These are phyloP conservation scores for Dunaliella primolecta DNA, from an alignment of 139 green algal species.

Conservation along the genomic window DNA sequence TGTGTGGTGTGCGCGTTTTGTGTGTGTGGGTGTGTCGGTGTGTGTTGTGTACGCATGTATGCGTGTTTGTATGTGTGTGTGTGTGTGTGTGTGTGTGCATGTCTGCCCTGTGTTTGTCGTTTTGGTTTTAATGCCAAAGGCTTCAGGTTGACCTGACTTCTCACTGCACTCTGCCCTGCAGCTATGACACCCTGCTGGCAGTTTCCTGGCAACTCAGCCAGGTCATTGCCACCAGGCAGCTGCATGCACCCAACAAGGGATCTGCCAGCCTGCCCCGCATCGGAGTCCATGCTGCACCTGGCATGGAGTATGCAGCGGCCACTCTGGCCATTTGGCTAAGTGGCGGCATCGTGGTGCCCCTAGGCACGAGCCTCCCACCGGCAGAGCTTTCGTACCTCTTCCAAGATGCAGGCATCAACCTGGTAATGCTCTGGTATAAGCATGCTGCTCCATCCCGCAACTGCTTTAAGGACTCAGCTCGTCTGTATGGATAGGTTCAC, in stretches of 20 bases:
- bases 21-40: background rate
- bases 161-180: background rate
- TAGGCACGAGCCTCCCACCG: slow-evolving; percentile 75
- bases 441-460: background rate
- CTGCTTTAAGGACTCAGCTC: background rate
- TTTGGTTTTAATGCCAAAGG: background rate
- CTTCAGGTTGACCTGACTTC: background rate
- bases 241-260: background rate
- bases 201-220: slow-evolving; percentile 2
- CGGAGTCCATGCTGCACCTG: slow-evolving; percentile 48
- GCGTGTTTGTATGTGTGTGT: background rate
- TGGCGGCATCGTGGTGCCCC: slow-evolving; percentile 75
- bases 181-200: slow-evolving; percentile 24
- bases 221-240: background rate
- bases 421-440: slow-evolving; percentile 19
- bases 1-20: background rate
- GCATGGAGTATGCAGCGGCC: slow-evolving; percentile 67
- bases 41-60: background rate
- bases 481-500: background rate
- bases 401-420: slow-evolving; percentile 58
- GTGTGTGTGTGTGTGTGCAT: background rate
- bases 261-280: slow-evolving; percentile 26
- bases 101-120: background rate
- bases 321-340: slow-evolving; percentile 80
- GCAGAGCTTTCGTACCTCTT: slow-evolving; percentile 82